Evolutionary conservation across 1,139 yeast species (phyloP).

Genomic region (Insectozyma bohioensis): DNA sequence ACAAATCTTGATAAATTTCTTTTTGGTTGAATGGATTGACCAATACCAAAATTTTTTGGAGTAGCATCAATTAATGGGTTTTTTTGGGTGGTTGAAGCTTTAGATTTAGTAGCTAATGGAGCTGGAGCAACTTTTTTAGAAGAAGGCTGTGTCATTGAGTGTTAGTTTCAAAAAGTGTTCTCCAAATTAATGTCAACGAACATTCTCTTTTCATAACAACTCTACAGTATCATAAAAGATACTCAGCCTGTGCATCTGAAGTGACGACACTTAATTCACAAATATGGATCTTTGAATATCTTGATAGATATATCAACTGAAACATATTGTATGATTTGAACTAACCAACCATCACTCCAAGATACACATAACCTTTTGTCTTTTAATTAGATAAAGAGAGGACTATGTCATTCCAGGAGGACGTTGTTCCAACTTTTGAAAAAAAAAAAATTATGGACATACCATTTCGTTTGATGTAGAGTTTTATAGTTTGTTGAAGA

Average conservation of each 20-base stretch:
- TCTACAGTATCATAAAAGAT: slow-evolving; percentile 42
- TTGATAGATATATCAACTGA: too few species aligned
- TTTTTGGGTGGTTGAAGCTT: slow-evolving; percentile 23
- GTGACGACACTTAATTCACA: slow-evolving; percentile 20
- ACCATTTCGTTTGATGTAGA: slow-evolving; percentile 23
- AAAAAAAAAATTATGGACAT: slow-evolving; percentile 19
- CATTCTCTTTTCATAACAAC: slow-evolving; percentile 20
- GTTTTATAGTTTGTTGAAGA: too few species aligned
- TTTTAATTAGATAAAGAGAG: slow-evolving; percentile 9
- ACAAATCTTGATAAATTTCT: slow-evolving; percentile 95
- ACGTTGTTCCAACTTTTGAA: slow-evolving; percentile 27
- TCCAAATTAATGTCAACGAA: slow-evolving; percentile 30
- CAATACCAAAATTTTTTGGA: slow-evolving; percentile 95
- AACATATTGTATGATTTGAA: slow-evolving; percentile 5
- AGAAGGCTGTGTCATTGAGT: slow-evolving; percentile 73
- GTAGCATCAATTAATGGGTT: slow-evolving; percentile 64
- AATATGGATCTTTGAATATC: too few species aligned
- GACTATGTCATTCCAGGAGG: slow-evolving; percentile 22
- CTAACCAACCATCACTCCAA: slow-evolving; percentile 32
- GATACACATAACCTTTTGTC: slow-evolving; percentile 30
- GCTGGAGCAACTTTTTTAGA: slow-evolving; percentile 53
- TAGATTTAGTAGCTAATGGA: slow-evolving; percentile 46
- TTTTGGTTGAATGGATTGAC: slow-evolving; percentile 93
- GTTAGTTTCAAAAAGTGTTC: slow-evolving; percentile 26
- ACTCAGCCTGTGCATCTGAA: slow-evolving; percentile 50